Evolutionary conservation across 495 filamentous ascomycete genomes (phyloP).

Genomic region (Hypoxylon fragiforme): DNA sequence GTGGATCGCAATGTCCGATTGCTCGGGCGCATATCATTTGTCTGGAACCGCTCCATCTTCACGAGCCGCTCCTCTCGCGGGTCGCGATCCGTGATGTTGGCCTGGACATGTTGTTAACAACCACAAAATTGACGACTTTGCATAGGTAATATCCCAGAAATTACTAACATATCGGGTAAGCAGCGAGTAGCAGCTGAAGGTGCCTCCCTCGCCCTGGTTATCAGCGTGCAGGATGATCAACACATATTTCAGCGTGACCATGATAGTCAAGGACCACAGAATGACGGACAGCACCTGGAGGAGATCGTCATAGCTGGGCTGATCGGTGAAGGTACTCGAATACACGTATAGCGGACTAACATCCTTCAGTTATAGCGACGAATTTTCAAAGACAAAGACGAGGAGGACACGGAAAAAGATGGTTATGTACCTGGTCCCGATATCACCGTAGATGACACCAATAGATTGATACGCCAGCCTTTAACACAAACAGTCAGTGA

Average conservation of each 20-base stretch:
- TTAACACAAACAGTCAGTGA: conserved; percentile 5
- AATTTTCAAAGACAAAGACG: too few relatives aligned
- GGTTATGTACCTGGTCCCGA: conserved; percentile 65
- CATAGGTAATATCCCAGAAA: neutral
- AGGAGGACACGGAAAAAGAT: too few relatives aligned
- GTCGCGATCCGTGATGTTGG: conserved; percentile 59
- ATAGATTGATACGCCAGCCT: conserved; percentile 68
- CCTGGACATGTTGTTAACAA: conserved; percentile 35
- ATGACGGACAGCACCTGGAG: conserved; percentile 73
- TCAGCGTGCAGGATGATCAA: conserved; percentile 70
- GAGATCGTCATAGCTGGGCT: conserved; percentile 62
- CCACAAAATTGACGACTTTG: too few relatives aligned
- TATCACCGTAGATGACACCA: conserved; percentile 77
- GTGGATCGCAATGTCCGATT: conserved; percentile 57
- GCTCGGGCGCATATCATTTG: conserved; percentile 55
- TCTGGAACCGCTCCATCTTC: conserved; percentile 62
- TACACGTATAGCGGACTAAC: conserved; percentile 70
- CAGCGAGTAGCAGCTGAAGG: conserved; percentile 72
- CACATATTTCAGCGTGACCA: conserved; percentile 75
- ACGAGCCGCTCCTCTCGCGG: conserved; percentile 52
- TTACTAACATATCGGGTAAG: conserved; percentile 66
- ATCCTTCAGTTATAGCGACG: neutral
- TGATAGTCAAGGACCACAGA: conserved; percentile 72
- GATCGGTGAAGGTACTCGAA: conserved; percentile 66
- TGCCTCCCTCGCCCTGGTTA: conserved; percentile 78